Percentiles rank a stretch among this genome's conserved stretches.
These are phyloP conservation scores for Malania oleifera DNA, from an alignment of 164 flowering plant genomes.

Conservation along the genomic window DNA sequence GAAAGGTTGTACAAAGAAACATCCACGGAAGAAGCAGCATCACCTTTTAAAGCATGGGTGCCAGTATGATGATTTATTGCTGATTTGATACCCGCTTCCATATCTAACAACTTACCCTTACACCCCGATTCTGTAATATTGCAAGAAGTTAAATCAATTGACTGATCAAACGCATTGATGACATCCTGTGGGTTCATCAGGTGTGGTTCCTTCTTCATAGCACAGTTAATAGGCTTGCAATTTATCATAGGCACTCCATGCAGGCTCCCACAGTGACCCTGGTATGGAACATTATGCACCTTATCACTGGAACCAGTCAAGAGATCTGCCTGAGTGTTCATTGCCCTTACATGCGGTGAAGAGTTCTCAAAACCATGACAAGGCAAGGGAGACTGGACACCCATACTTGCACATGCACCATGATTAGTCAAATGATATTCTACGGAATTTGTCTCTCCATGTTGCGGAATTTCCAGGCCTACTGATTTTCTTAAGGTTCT, in stretches of 20 bases:
- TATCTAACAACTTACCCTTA: background rate
- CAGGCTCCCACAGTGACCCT: background rate
- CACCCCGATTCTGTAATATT: background rate
- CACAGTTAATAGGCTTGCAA: background rate
- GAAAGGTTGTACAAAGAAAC: constrained; percentile 21
- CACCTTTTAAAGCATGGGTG: background rate
- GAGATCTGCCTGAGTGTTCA: constrained; percentile 6
- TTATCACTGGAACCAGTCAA: background rate
- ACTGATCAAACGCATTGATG: background rate
- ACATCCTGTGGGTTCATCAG: background rate
- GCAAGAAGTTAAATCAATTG: background rate
- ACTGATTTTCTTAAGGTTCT: constrained; percentile 1
- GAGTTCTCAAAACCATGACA: background rate
- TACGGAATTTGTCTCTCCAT: no score
- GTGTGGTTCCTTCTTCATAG: background rate
- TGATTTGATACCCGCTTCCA: constrained; percentile 1
- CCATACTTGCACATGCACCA: background rate
- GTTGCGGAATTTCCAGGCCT: background rate
- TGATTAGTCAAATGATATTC: background rate
- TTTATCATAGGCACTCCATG: background rate
- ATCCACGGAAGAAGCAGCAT: constrained; percentile 12
- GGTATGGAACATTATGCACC: constrained; percentile 5
- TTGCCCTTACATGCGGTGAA: background rate
- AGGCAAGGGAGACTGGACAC: background rate
- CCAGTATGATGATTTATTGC: background rate